Conservation (phyloP, 352 stramenopile genomes). For the Phytophthora pini region DNA sequence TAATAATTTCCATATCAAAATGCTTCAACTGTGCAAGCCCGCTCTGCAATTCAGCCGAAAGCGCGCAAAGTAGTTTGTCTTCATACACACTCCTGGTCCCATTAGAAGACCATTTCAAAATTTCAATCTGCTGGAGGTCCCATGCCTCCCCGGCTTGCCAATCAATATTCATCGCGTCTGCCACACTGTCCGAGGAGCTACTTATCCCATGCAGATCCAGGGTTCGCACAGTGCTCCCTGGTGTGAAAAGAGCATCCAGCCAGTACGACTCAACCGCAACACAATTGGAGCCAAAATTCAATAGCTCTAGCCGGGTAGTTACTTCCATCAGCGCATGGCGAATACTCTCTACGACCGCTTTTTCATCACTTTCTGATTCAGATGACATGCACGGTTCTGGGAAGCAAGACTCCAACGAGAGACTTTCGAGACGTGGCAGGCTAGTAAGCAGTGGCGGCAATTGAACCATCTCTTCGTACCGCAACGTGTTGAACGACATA, state of each 20-base stretch:
- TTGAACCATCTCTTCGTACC: constrained; percentile 39
- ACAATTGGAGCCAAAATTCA: constrained; percentile 70
- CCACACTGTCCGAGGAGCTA: background rate
- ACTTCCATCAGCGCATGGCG: constrained; percentile 41
- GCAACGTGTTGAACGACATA: constrained; percentile 77
- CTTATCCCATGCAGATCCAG: constrained; percentile 35
- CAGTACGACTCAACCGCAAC: constrained; percentile 46
- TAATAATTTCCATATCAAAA: constrained; percentile 46
- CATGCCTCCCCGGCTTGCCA: constrained; percentile 37
- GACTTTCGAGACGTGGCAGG: constrained; percentile 40
- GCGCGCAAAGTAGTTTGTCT: constrained; percentile 42
- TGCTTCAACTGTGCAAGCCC: constrained; percentile 58
- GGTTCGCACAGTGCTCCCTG: constrained; percentile 52
- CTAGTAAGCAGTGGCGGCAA: constrained; percentile 51
- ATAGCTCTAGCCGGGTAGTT: constrained; percentile 43
- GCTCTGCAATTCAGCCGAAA: constrained; percentile 57
- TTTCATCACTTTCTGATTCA: constrained; percentile 6
- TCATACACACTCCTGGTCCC: constrained; percentile 5
- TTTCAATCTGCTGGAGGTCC: constrained; percentile 56
- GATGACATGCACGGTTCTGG: constrained; percentile 10
- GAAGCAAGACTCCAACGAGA: constrained; percentile 72
- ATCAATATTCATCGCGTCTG: constrained; percentile 34
- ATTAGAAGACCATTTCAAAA: constrained; percentile 39
- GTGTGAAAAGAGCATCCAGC: constrained; percentile 64
- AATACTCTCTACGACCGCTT: constrained; percentile 26